Evolutionary conservation across 768 basidiomycete genomes (phyloP).

Genomic region (Royoungia palumana): DNA sequence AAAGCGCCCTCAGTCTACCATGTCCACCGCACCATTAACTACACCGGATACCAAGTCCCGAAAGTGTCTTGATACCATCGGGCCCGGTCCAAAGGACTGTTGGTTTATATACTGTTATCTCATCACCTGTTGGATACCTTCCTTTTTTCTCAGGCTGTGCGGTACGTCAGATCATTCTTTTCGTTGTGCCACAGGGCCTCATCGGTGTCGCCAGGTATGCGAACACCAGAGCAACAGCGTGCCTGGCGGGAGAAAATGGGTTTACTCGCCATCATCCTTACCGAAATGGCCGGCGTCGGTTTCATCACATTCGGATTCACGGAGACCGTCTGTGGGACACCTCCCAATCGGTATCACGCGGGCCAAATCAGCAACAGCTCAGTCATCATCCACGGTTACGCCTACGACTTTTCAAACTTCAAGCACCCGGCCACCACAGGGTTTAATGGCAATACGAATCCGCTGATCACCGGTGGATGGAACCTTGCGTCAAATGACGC

Average conservation of each 20-base stretch:
- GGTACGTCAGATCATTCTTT: conserved; percentile 48
- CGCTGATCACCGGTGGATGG: conserved; percentile 75
- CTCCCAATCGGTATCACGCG: conserved; percentile 77
- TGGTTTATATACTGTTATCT: conserved; percentile 96
- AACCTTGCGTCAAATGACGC: conserved; percentile 84
- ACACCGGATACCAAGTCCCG: conserved; percentile 35
- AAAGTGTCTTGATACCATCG: conserved; percentile 66
- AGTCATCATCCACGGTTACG: conserved; percentile 91
- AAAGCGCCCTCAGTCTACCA: conserved; percentile 49
- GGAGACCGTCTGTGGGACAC: conserved; percentile 85
- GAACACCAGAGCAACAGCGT: conserved; percentile 87
- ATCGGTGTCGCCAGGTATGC: conserved; percentile 56
- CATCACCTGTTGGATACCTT: conserved; percentile 80
- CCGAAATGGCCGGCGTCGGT: conserved; percentile 91
- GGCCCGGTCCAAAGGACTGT: conserved; percentile 84
- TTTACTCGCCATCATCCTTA: conserved; percentile 71
- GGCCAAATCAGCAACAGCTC: conserved; percentile 74
- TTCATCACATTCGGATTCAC: conserved; percentile 99
- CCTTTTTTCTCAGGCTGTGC: conserved; percentile 68
- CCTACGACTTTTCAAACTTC: conserved; percentile 88
- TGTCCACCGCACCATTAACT: conserved; percentile 38
- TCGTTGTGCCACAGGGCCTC: conserved; percentile 1
- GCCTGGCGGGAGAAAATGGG: conserved; percentile 99
- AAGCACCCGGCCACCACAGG: conserved; percentile 66
- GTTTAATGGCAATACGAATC: conserved; percentile 83